Evolutionary conservation across 352 stramenopile species (phyloP), one percentile per base, ranked within the genome.

Genomic region (Globisporangium acanthophoron): DNA sequence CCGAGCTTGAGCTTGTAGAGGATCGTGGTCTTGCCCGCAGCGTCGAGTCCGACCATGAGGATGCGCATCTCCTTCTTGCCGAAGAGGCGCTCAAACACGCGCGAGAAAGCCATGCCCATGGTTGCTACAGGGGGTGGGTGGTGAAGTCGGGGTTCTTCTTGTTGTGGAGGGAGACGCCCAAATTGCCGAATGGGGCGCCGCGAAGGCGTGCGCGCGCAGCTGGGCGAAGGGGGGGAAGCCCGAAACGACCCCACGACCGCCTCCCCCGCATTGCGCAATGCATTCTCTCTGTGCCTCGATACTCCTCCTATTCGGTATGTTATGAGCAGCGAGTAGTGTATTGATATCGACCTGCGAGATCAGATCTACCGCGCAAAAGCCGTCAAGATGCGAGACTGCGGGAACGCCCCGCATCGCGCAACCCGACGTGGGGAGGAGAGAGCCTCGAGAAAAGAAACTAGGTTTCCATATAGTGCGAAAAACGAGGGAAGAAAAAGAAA

Each of bases 11-110:
- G 80, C 69, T 94, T 96, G 77, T 95, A 99, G 58, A 99, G 70
- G 77, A 99, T 99, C 16, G 97, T 99, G 13, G 97, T 99, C 81
- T 99, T 99, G 65, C 97, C 97, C 29, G 97, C 97, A 78, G 98
- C 98, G 74, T 99, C 97, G 29, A 99, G 86, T 59, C 97, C 98
- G 12, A 99, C 78, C 84, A 99, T 99, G n/a, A 99, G 78, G 72
- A 99, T 99, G 61, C 97, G 90, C 59, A 99, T 97, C 86, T 99
- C 97, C 73, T 99, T 99, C 67, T 92, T 97, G 55, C 97, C 96
- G 80, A 99, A 99, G 64, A 99, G 88, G 69, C 79, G 87, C 66
- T 98, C 92, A 79, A 99, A 99, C 59, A 99, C 69, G 72, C 91
- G 85, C 70, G 86, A 98, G 76, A 99, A 97, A 54, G 98, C 80